These are phyloP conservation scores for Hericium erinaceus DNA, from an alignment of 768 basidiomycete species.

Conservation along the genomic window DNA sequence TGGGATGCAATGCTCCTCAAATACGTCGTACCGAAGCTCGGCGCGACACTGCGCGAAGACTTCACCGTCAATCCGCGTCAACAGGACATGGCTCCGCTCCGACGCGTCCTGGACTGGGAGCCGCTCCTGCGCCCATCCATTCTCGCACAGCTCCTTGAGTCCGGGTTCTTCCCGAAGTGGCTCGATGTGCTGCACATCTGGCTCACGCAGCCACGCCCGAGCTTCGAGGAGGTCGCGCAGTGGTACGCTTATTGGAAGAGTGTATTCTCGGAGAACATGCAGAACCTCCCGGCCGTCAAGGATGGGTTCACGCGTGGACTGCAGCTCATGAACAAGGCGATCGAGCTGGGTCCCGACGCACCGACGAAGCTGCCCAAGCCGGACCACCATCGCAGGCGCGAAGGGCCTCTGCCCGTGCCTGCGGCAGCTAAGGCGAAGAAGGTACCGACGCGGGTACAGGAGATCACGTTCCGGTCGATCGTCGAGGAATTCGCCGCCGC, in stretches of 20 bases:
- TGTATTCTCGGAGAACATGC: constrained; percentile 63
- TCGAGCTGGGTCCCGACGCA: constrained; percentile 76
- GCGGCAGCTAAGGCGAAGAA: constrained; percentile 25
- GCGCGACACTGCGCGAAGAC: constrained; percentile 68
- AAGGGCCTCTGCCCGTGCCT: constrained; percentile 19
- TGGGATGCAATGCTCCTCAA: constrained; percentile 92
- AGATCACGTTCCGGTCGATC: constrained; percentile 88
- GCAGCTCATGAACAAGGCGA: constrained; percentile 91
- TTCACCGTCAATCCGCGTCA: constrained; percentile 87
- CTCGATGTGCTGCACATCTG: constrained; percentile 84
- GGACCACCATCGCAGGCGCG: constrained; percentile 40
- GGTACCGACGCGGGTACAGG: constrained; percentile 49
- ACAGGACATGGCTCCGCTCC: constrained; percentile 80
- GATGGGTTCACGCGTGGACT: constrained; percentile 82
- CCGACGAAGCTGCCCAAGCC: constrained; percentile 59
- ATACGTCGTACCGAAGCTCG: constrained; percentile 87
- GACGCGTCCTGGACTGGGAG: constrained; percentile 71
- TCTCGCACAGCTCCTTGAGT: constrained; percentile 76
- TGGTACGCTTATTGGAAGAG: constrained; percentile 93
- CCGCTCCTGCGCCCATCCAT: constrained; percentile 64
- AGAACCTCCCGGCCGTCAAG: constrained; percentile 52
- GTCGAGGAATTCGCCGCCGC: constrained; percentile 85
- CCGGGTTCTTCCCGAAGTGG: constrained; percentile 97
- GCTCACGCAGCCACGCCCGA: constrained; percentile 84
- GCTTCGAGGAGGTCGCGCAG: constrained; percentile 84